Evolutionary conservation across 148 eudicot species (phyloP), one percentile per base, ranked within the genome.

Genomic region (Amaranthus palmeri): DNA sequence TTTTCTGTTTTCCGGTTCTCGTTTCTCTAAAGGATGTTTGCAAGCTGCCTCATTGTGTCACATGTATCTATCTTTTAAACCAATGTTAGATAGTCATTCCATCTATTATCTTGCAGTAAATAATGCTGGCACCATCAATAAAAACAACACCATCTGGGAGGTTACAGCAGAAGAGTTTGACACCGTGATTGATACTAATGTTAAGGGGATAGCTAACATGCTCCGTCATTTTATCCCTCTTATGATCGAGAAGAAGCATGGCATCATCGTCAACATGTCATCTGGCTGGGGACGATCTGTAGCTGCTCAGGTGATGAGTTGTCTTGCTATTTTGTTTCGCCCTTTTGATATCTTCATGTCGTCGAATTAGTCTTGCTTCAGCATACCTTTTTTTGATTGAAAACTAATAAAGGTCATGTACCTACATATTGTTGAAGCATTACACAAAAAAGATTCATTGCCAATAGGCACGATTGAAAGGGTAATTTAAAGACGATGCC

Each of bases 231-330:
- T 93, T 78, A 86, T 91, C 74, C 98, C 98, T 72, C 80, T 89
- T 58, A 86, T 93, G 98, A 83, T 83, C 67, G 93, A 85, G 77
- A 89, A 76, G 66, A 91, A 91, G 80, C 93, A 88, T 58, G 98
- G 98, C 72, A 85, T 93, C 55, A 85, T 93, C 56, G 88, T 93
- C 75, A 93, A 93, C 76, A 79, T 86, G 83, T 93, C 98, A 56
- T 93, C 98, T 85, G 98, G 98, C 25, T 93, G 98, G 98, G 98
- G 98, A 76, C 83, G 98, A 66, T 93, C 97, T 55, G 88, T 93
- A 70, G 98, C 97, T 71, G 96, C 97, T 54, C 92, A 91, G 97
- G 98, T 93, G 70, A 75, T 74, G 40, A 68, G 51, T 61, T 3
- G 36, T 69, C 18, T 67, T n/a, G 41, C n/a, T 50, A 36, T 65